These are phyloP conservation scores for Fagus crenata DNA, from an alignment of 306 rosid genomes.

Conservation along the genomic window DNA sequence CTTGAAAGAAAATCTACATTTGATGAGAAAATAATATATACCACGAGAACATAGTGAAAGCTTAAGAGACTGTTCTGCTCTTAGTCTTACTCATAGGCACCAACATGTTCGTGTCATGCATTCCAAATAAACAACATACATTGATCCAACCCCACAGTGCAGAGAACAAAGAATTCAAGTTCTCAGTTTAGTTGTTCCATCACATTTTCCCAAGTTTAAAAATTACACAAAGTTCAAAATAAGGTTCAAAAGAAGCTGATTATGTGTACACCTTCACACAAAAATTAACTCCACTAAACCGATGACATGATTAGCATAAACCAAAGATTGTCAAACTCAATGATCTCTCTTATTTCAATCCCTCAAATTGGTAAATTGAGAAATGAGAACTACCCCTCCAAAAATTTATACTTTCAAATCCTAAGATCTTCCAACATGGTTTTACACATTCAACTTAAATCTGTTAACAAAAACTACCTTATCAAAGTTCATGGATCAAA, in stretches of 20 bases:
- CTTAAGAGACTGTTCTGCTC: neutral
- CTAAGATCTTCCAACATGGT: neutral
- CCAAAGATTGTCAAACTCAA: neutral
- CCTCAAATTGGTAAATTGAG: neutral
- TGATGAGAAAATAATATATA: too few species aligned
- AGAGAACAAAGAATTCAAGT: neutral
- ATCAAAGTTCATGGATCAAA: neutral
- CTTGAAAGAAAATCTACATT: too few species aligned
- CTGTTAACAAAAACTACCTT: neutral
- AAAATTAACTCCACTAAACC: neutral
- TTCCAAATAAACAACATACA: neutral
- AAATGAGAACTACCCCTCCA: neutral
- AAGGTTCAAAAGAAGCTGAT: neutral
- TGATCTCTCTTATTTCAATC: neutral
- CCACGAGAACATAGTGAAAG: too few species aligned
- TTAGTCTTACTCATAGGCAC: neutral
- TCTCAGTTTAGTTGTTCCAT: neutral
- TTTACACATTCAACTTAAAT: neutral
- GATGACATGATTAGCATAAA: neutral
- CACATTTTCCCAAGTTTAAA: neutral
- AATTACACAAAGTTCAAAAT: neutral
- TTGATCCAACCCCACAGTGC: neutral
- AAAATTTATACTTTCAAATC: neutral
- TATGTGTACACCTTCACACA: neutral
- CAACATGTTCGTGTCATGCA: neutral